Evolutionary conservation across 2,329 filamentous ascomycete species (phyloP).

Genomic region (Seiridium unicorne): DNA sequence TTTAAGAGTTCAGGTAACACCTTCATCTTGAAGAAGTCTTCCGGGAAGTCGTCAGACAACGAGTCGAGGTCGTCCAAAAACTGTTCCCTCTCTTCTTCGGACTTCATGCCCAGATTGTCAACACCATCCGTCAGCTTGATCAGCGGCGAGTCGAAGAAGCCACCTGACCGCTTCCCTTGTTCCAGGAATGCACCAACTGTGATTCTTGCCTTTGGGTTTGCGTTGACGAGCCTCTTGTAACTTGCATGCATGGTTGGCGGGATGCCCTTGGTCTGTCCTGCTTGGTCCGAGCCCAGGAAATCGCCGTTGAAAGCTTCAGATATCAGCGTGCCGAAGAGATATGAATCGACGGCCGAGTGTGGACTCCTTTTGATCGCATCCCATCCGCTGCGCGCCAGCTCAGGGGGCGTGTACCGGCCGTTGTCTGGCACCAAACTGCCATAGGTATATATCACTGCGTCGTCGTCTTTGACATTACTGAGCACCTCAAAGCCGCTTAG

Average conservation of each 20-base stretch:
- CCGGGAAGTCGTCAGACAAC: conserved; percentile 89
- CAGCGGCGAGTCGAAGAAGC: conserved; percentile 90
- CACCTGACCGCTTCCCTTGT: conserved; percentile 75
- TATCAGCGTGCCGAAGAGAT: conserved; percentile 79
- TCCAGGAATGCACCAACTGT: conserved; percentile 86
- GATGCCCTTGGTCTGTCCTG: conserved; percentile 81
- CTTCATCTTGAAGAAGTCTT: conserved; percentile 98
- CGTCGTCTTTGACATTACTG: conserved; percentile 94
- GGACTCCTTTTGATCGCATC: conserved; percentile 83
- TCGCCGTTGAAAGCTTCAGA: conserved; percentile 91
- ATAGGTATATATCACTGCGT: conserved; percentile 79
- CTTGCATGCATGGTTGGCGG: conserved; percentile 85
- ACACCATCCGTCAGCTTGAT: conserved; percentile 92
- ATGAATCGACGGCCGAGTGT: conserved; percentile 80
- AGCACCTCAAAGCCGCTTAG: conserved; percentile 89
- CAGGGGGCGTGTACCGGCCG: conserved; percentile 80
- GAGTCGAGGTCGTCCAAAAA: conserved; percentile 86
- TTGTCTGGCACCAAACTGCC: conserved; percentile 86
- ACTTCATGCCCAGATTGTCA: conserved; percentile 88
- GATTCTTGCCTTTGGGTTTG: conserved; percentile 84
- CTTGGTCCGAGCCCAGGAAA: conserved; percentile 74
- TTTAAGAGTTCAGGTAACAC: conserved; percentile 94
- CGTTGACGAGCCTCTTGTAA: conserved; percentile 85
- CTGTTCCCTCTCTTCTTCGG: conserved; percentile 76
- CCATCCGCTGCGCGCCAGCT: conserved; percentile 87